Base-by-base conservation (phyloP, 2,329 filamentous ascomycete species). In the Talaromyces sp. region DNA sequence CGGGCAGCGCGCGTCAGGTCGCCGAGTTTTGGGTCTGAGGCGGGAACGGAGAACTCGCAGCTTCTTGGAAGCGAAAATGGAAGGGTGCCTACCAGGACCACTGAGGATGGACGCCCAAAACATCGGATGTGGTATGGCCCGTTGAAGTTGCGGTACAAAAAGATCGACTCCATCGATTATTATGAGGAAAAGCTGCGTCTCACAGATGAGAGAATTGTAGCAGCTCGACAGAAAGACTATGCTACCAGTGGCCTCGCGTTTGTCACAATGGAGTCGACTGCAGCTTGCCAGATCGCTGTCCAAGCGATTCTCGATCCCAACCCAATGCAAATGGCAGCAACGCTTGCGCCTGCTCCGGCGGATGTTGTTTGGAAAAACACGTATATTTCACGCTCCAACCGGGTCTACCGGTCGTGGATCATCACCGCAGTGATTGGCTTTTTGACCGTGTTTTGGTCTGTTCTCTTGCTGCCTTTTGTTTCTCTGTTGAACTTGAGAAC, bases 361-460 rank as follows among this genome's bases (percentile, higher is more conserved):
- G 94, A 98, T 72, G 88, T 99, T n/a, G 86, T 98, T 10, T 99
- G 96, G 95, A 84, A 83, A 65, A 97, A 98, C 71, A 98, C 92
- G 0, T 99, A 99, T 71, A 78, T 92, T 2, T 85, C 90, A 5
- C 87, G 91, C 2, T 83, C 85, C 9, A 83, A 85, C 64, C 88
- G 95, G 14, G 89, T 93, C 74, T 71, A 90, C 30, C 87, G 91
- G 65, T 87, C 91, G 0, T 98, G 94, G 92, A 80, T 82, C 4
- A 89, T 99, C 64, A 98, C 94, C 0, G 76, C 88, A 9, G 85
- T 93, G 68, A 96, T 99, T 69, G 87, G 88, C 0, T 73, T 96
- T 4, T 81, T 99, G 23, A 95, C 92, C 0, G 77, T 99, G 5
- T 84, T 98, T 68, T 99, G 94, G 92, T 88, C 96, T 64, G 83